Evolutionary conservation across 2,329 filamentous ascomycete species (phyloP).

Genomic region (Clarireedia sp.): DNA sequence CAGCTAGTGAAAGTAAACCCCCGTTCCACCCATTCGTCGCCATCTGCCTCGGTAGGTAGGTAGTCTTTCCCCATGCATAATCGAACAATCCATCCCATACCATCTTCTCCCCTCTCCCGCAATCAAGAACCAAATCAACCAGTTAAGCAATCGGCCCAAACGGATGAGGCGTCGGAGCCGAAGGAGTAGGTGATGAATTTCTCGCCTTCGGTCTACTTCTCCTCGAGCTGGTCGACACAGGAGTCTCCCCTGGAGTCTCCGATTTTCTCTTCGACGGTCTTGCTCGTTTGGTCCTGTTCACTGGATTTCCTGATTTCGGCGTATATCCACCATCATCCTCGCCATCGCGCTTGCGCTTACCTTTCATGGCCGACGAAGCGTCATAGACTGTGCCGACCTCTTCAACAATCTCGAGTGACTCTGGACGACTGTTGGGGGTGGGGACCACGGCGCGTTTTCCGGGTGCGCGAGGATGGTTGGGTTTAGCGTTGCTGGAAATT

Average conservation of each 20-base stretch:
- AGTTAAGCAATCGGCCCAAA: constrained; percentile 2
- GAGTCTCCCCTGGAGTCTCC: not conserved
- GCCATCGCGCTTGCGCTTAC: constrained; percentile 38
- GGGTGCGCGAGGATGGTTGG: constrained; percentile 29
- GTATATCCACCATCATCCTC: constrained; percentile 50
- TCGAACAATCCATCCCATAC: not conserved
- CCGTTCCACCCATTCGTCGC: too few relatives aligned
- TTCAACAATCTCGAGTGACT: constrained; percentile 30
- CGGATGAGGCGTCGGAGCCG: not conserved
- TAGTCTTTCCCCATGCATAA: too few relatives aligned
- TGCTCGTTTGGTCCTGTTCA: constrained; percentile 25
- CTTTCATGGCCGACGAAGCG: constrained; percentile 20
- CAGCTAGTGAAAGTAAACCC: too few relatives aligned
- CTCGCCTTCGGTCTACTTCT: constrained; percentile 8
- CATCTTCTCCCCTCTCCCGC: not conserved
- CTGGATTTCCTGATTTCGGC: constrained; percentile 42
- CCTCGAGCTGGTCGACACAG: constrained; percentile 1
- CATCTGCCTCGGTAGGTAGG: too few relatives aligned
- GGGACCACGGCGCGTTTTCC: constrained; percentile 29
- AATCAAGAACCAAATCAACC: not conserved
- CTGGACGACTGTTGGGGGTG: constrained; percentile 24
- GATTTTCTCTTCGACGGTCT: constrained; percentile 23
- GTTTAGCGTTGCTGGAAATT: constrained; percentile 35
- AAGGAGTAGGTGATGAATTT: not conserved
- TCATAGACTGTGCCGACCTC: constrained; percentile 31